Percentiles rank a stretch among this genome's conserved stretches.
These are phyloP conservation scores for Boletus reticulatus DNA, from an alignment of 768 basidiomycete genomes.

Conservation along the genomic window DNA sequence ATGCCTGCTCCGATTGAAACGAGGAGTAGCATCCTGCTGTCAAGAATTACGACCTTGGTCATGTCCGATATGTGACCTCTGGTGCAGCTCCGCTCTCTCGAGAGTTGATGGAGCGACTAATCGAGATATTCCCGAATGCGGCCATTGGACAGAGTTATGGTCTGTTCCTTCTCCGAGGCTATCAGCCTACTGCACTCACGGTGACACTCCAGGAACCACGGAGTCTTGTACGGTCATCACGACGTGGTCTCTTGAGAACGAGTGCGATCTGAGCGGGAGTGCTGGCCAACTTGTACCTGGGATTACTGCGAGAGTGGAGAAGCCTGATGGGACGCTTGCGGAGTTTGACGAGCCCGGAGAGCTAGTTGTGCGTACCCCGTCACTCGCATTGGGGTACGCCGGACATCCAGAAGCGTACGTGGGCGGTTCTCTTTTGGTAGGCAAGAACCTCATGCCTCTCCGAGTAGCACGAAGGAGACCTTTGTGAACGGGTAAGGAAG, in stretches of 20 bases:
- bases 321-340: conserved; percentile 54
- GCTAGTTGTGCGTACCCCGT: conserved; percentile 56
- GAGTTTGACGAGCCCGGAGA: conserved; percentile 61
- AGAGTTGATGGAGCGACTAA: conserved; percentile 47
- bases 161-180: conserved; percentile 17
- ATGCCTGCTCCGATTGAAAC: background rate
- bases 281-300: conserved; percentile 61
- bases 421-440: background rate
- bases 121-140: conserved; percentile 45
- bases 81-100: conserved; percentile 60
- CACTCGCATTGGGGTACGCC: conserved; percentile 57
- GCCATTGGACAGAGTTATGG: conserved; percentile 65
- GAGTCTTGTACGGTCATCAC: conserved; percentile 58
- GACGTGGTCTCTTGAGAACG: conserved; percentile 42
- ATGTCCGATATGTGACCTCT: conserved; percentile 36
- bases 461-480: conserved; percentile 56
- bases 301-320: conserved; percentile 52
- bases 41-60: conserved; percentile 39
- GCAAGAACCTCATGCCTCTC: conserved; percentile 6
- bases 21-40: conserved; percentile 37
- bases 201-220: conserved; percentile 48
- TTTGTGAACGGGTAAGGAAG: conserved; percentile 47
- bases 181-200: background rate
- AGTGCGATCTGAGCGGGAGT: conserved; percentile 50
- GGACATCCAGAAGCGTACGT: conserved; percentile 61